A percentile compares a stretch with the other conserved stretches of the same genome.
Conservation (phyloP, 2,329 filamentous ascomycete genomes). For the Scedosporium apiospermum region DNA sequence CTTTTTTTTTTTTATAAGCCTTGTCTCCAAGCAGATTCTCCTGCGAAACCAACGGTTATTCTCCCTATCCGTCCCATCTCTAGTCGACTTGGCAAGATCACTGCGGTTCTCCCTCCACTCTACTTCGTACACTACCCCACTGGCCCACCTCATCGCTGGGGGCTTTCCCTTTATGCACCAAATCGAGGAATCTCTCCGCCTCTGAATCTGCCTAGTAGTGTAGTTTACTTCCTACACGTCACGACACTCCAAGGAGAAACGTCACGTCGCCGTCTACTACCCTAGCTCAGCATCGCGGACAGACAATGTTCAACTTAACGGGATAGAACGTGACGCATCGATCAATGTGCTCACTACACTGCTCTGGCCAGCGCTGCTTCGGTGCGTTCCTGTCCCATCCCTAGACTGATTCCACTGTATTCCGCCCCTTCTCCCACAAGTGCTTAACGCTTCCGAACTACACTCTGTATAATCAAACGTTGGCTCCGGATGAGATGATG, state of each 20-base stretch:
- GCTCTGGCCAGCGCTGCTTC: background rate
- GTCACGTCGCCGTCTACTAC: too few species aligned
- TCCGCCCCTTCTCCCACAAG: background rate
- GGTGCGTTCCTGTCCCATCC: background rate
- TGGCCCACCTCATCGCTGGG: background rate
- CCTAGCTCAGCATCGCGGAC: too few species aligned
- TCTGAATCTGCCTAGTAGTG: too few species aligned
- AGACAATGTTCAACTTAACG: too few species aligned
- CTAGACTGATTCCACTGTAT: background rate
- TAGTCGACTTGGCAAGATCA: background rate
- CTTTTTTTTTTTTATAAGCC: too few species aligned
- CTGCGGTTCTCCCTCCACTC: background rate
- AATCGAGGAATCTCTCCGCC: too few species aligned
- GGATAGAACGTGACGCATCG: too few species aligned
- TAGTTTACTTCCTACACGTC: too few species aligned
- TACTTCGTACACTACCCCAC: background rate
- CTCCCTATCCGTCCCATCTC: background rate
- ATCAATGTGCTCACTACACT: too few species aligned
- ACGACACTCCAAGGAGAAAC: too few species aligned
- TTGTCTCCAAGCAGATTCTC: background rate
- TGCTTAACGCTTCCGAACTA: too few species aligned
- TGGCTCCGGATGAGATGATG: background rate
- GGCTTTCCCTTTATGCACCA: background rate
- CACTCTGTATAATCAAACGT: background rate
- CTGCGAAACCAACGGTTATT: background rate